Evolutionary conservation across 164 flowering plant species (phyloP), one percentile per base, ranked within the genome.

Genomic region (Vitis rupestris): DNA sequence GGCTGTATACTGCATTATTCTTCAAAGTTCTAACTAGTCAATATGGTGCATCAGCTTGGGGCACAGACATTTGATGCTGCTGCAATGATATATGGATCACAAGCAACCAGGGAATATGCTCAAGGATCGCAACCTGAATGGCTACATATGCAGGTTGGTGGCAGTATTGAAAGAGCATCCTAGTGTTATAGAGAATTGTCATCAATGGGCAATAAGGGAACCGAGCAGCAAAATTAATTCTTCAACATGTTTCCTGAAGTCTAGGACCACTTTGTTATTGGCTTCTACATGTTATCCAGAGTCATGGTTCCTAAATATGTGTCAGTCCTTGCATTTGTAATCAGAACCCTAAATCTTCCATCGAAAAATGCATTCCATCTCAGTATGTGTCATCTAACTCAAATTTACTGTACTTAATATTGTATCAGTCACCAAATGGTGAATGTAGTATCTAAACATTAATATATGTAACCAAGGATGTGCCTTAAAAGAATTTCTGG

Each of bases 91-190:
- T 93, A 80, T 75, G 82, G 79, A 49, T 63, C 91, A 11, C 98
- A 88, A 80, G 78, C 82, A 70, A 64, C 86, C 8, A 84, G 88
- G 64, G 94, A 89, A 65, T 86, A 86, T 80, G 81, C 72, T 53
- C 87, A 76, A 69, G 91, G 86, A 68, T 74, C 89, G 31, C 84
- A 86, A 66, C 71, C 83, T 0, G 92, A 90, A 63, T 90, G 96
- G 94, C 83, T 95, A 61, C 97, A 90, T 70, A 92, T 91, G 98
- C 98, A 92, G 78, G 75, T 88, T 57, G 95, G 97, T 71, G 82
- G 88, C 50, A 81, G 74, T 77, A 90, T 89, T 70, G 91, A 87
- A 74, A 79, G 92, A 77, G 64, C 90, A 72, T 63, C 87, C 56
- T 86, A 74, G 78, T 61, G 49, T 23, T 37, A 68, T 17, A 37